Conservation (phyloP, 768 basidiomycete species). For the Sutorius australiensis region DNA sequence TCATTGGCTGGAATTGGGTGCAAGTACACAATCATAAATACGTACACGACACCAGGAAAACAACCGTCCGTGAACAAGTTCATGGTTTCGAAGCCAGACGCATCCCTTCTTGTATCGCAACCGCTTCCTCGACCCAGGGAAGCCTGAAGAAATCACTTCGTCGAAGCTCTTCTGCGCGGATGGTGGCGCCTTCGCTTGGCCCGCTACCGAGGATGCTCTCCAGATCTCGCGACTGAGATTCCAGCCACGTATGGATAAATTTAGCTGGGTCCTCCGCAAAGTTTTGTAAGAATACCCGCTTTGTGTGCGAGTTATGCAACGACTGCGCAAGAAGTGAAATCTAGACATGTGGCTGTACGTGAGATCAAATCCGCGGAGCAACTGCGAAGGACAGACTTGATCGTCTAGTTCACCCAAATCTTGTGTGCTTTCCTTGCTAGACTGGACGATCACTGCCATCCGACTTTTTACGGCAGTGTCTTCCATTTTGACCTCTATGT, state of each 20-base stretch:
- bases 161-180: constrained; percentile 84
- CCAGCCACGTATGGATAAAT: constrained; percentile 88
- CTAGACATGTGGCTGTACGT: constrained; percentile 36
- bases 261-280: constrained; percentile 76
- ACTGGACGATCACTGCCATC: constrained; percentile 66
- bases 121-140: constrained; percentile 90
- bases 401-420: constrained; percentile 77
- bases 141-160: constrained; percentile 88
- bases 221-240: constrained; percentile 87
- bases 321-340: constrained; percentile 83
- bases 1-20: background rate
- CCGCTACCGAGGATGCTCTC: constrained; percentile 89
- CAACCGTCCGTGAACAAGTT: background rate
- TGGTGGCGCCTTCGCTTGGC: constrained; percentile 69
- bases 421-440: constrained; percentile 67
- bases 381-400: constrained; percentile 51
- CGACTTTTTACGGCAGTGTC: constrained; percentile 69
- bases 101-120: constrained; percentile 80
- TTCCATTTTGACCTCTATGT: constrained; percentile 86
- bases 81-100: constrained; percentile 55
- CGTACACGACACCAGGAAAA: background rate
- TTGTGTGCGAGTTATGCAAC: constrained; percentile 81
- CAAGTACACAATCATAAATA: constrained; percentile 4
- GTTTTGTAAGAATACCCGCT: constrained; percentile 78
- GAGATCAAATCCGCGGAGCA: constrained; percentile 12